Evolutionary conservation across 2,329 filamentous ascomycete genomes (phyloP).

Genomic region (Fusarium citri): DNA sequence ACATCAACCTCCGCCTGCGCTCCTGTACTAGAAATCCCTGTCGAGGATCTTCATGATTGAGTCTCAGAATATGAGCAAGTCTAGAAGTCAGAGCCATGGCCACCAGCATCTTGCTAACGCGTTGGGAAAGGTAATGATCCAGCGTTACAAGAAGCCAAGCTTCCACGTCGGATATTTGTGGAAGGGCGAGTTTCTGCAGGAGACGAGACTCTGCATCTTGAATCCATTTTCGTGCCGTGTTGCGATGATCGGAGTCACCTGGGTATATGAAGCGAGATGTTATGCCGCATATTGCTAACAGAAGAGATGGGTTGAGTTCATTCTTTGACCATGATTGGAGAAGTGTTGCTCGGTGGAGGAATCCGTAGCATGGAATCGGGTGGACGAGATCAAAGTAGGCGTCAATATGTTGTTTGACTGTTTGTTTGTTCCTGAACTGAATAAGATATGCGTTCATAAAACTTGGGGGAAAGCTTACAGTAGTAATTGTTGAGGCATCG

Average conservation of each 20-base stretch:
- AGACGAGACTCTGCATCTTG: conserved; percentile 32
- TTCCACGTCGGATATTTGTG: conserved; percentile 37
- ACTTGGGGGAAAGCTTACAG: neutral
- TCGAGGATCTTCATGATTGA: conserved; percentile 37
- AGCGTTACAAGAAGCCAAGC: conserved; percentile 37
- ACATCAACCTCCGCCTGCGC: conserved; percentile 37
- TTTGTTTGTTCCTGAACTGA: neutral
- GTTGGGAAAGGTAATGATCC: conserved; percentile 35
- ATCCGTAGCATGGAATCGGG: conserved; percentile 22
- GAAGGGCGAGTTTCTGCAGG: conserved; percentile 18
- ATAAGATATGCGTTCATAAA: neutral
- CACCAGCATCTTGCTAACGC: conserved; percentile 41
- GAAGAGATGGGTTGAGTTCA: conserved; percentile 9
- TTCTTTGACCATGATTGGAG: conserved; percentile 26
- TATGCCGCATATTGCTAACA: conserved; percentile 18
- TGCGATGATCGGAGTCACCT: neutral
- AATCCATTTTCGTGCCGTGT: conserved; percentile 20
- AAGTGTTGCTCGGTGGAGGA: conserved; percentile 25
- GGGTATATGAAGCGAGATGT: conserved; percentile 9
- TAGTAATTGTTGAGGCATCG: neutral
- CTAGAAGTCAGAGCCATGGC: conserved; percentile 27
- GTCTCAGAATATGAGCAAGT: conserved; percentile 36
- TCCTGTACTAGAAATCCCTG: conserved; percentile 33
- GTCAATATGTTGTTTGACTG: conserved; percentile 24
- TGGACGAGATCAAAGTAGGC: conserved; percentile 26